Conservation (phyloP, 805 yeast species). For the Blastobotrys terrestris region DNA sequence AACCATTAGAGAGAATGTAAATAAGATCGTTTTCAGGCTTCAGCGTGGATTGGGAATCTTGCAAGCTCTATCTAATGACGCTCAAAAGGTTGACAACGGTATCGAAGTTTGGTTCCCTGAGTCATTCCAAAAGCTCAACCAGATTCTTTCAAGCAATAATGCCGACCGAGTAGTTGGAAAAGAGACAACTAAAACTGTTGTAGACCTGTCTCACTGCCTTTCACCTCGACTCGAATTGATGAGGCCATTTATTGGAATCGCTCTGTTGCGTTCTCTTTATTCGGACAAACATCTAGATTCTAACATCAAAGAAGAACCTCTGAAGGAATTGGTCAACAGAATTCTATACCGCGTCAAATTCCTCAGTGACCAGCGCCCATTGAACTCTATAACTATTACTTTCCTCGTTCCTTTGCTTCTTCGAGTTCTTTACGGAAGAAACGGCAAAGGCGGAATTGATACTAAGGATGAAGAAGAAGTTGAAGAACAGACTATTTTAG, state of each 20-base stretch:
- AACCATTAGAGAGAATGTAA: slow-evolving; percentile 44
- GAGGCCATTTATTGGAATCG: slow-evolving; percentile 57
- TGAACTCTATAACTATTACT: slow-evolving; percentile 62
- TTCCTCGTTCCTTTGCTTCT: slow-evolving; percentile 72
- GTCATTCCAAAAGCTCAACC: slow-evolving; percentile 41
- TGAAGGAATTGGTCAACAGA: slow-evolving; percentile 51
- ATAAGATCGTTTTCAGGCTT: slow-evolving; percentile 33
- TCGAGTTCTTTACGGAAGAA: slow-evolving; percentile 47
- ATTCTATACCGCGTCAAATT: slow-evolving; percentile 72
- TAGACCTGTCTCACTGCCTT: slow-evolving; percentile 47
- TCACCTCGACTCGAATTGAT: slow-evolving; percentile 47
- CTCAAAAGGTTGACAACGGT: slow-evolving; percentile 56
- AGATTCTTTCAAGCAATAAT: slow-evolving; percentile 30
- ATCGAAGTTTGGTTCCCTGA: slow-evolving; percentile 63
- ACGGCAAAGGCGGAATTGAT: slow-evolving; percentile 36
- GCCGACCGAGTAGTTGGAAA: slow-evolving; percentile 26
- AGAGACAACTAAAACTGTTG: slow-evolving; percentile 43
- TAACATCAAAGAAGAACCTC: slow-evolving; percentile 44
- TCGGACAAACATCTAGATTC: slow-evolving; percentile 40
- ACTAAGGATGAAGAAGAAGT: slow-evolving; percentile 62
- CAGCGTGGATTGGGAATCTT: slow-evolving; percentile 50
- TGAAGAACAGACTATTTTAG: slow-evolving; percentile 76
- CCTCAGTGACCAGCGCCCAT: slow-evolving; percentile 62
- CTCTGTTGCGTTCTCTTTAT: slow-evolving; percentile 49
- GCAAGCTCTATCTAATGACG: slow-evolving; percentile 45